Percentiles rank a stretch among this genome's conserved stretches.
phyloP scores from a whole-genome alignment of 305 asterid species.

The Ilex paraguariensis region DNA sequence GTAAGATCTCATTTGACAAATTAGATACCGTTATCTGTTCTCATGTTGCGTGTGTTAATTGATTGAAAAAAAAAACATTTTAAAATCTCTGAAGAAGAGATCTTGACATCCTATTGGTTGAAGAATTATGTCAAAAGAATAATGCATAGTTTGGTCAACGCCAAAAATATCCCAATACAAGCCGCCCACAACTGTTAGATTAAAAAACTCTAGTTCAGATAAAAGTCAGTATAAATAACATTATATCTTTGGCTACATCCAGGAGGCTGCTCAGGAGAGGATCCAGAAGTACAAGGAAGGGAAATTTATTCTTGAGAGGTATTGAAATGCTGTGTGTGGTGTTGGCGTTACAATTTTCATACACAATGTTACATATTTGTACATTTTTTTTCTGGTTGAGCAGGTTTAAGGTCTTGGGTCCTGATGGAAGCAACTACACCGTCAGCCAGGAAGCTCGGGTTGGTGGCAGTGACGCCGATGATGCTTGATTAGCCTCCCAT shows the following conservation, averaged over 20 bases:
- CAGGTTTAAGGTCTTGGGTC: slow-evolving; percentile 22
- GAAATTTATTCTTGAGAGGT: slow-evolving; percentile 29
- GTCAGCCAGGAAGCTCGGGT: slow-evolving; percentile 14
- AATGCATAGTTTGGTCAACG: too few species aligned
- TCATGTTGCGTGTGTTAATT: too few species aligned
- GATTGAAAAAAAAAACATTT: too few species aligned
- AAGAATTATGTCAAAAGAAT: too few species aligned
- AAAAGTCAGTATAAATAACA: background rate
- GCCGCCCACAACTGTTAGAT: too few species aligned
- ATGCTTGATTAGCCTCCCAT: slow-evolving; percentile 5
- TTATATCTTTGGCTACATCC: background rate
- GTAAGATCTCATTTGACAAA: background rate
- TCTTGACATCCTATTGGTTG: background rate
- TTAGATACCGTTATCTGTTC: too few species aligned
- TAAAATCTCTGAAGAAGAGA: background rate
- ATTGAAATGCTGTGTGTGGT: background rate
- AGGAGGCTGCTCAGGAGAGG: slow-evolving; percentile 24
- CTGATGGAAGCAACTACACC: slow-evolving; percentile 21
- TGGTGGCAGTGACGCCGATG: slow-evolving; percentile 16
- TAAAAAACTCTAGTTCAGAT: too few species aligned
- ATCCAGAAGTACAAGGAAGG: slow-evolving; percentile 32
- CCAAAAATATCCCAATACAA: too few species aligned
- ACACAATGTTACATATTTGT: background rate
- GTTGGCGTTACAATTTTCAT: background rate
- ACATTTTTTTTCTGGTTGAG: background rate